Evolutionary conservation across 176 grass and related monocot species (phyloP).

Genomic region (Phoenix dactylifera): DNA sequence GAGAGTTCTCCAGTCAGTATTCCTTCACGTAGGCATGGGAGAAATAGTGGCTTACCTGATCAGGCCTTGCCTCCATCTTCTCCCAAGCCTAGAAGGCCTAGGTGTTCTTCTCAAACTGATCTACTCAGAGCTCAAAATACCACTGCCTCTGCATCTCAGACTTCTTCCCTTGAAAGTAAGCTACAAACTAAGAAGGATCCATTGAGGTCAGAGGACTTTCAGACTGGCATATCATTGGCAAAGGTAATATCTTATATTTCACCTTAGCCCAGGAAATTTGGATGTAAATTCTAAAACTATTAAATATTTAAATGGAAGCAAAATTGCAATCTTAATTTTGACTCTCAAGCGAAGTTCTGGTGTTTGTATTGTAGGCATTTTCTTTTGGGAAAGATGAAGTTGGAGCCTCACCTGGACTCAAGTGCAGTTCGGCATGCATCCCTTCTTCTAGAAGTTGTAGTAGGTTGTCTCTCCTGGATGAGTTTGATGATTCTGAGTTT

Average conservation of each 20-base stretch:
- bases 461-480: conserved; percentile 45
- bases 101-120: conserved; percentile 22
- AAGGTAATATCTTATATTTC: conserved; percentile 25
- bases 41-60: not conserved
- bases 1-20: conserved; percentile 37
- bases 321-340: no score
- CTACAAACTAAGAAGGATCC: conserved; percentile 25
- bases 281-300: no score
- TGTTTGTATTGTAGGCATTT: conserved; percentile 25
- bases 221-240: conserved; percentile 18
- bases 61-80: conserved; percentile 25
- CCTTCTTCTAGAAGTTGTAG: conserved; percentile 26
- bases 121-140: conserved; percentile 11
- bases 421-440: conserved; percentile 10
- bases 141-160: not conserved
- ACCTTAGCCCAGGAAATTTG: no score
- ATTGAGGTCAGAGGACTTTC: conserved; percentile 26
- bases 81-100: conserved; percentile 23
- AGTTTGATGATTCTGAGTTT: conserved; percentile 42
- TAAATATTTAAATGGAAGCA: no score
- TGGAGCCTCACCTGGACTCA: conserved; percentile 38
- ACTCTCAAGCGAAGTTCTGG: no score
- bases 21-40: not conserved
- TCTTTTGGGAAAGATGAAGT: conserved; percentile 49
- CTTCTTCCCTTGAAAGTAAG: conserved; percentile 12